These are phyloP conservation scores for Phytophthora lateralis DNA, from an alignment of 352 stramenopile species.

Conservation along the genomic window DNA sequence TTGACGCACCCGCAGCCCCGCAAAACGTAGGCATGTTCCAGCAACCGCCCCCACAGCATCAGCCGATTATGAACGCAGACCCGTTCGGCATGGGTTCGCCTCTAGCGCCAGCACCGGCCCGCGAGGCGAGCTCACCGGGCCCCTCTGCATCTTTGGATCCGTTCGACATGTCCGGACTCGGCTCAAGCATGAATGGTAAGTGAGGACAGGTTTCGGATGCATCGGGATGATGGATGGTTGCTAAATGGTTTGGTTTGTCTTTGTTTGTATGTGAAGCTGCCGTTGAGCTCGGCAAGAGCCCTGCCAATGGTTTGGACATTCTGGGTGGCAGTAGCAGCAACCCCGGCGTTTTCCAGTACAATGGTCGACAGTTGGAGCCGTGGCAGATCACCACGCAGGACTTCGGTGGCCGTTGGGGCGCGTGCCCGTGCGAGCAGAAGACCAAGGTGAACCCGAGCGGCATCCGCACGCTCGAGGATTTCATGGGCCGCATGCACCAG, in stretches of 20 bases:
- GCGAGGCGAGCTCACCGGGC: conserved; percentile 36
- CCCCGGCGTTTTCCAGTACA: conserved; percentile 73
- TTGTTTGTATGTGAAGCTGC: conserved; percentile 32
- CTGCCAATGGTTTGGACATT: conserved; percentile 35
- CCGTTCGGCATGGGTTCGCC: conserved; percentile 69
- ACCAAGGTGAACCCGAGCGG: conserved; percentile 82
- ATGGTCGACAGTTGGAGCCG: conserved; percentile 74
- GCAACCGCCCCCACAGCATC: conserved; percentile 37
- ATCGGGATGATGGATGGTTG: background rate
- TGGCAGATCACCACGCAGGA: conserved; percentile 90
- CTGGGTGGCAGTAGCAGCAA: conserved; percentile 39
- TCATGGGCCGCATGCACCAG: conserved; percentile 77
- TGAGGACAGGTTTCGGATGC: conserved; percentile 1
- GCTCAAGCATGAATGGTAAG: conserved; percentile 74
- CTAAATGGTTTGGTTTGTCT: conserved; percentile 3
- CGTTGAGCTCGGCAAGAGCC: conserved; percentile 52
- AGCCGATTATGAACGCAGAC: conserved; percentile 47
- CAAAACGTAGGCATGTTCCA: conserved; percentile 44
- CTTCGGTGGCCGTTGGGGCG: conserved; percentile 85
- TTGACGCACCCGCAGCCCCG: conserved; percentile 56
- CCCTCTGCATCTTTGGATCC: conserved; percentile 56
- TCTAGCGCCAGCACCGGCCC: conserved; percentile 33
- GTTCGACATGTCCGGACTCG: conserved; percentile 76
- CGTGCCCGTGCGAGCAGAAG: conserved; percentile 86
- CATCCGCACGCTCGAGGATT: conserved; percentile 84